Evolutionary conservation across 805 yeast genomes (phyloP).

Genomic region (Torulaspora delbrueckii): DNA sequence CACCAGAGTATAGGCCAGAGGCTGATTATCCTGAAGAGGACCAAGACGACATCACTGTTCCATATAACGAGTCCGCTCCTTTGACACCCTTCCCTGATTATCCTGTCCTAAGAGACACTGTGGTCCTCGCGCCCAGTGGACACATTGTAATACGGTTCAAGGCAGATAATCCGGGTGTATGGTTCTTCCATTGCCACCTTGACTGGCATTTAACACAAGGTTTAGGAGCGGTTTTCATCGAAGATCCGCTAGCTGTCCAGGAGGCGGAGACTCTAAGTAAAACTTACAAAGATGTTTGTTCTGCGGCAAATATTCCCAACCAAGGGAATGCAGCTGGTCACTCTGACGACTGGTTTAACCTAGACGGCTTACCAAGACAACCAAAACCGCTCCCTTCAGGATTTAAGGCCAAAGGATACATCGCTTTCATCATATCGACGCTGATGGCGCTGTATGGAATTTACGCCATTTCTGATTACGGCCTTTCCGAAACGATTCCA

Average conservation of each 20-base stretch:
- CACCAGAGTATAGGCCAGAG: constrained; percentile 47
- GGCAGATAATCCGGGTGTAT: constrained; percentile 87
- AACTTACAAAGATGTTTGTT: constrained; percentile 49
- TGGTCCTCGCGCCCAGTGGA: constrained; percentile 61
- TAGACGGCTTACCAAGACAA: constrained; percentile 58
- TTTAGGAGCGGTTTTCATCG: constrained; percentile 63
- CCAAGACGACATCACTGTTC: constrained; percentile 38
- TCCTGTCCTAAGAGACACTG: constrained; percentile 70
- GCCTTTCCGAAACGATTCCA: constrained; percentile 55
- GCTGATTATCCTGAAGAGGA: constrained; percentile 25
- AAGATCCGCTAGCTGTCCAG: constrained; percentile 57
- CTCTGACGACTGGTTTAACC: constrained; percentile 47
- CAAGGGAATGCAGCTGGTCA: constrained; percentile 76
- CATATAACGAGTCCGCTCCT: constrained; percentile 47
- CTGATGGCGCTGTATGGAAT: constrained; percentile 57
- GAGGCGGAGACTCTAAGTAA: constrained; percentile 41
- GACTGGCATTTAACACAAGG: constrained; percentile 87
- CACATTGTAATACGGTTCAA: constrained; percentile 64
- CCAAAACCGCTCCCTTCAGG: constrained; percentile 62
- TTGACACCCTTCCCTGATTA: constrained; percentile 45
- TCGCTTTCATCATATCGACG: constrained; percentile 54
- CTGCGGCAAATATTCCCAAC: constrained; percentile 41
- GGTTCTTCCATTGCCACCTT: constrained; percentile 91
- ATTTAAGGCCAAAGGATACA: constrained; percentile 64
- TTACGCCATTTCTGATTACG: constrained; percentile 54